These are phyloP conservation scores for Apiotrichum siamense DNA, from an alignment of 1,284 basidiomycete species.

Conservation along the genomic window DNA sequence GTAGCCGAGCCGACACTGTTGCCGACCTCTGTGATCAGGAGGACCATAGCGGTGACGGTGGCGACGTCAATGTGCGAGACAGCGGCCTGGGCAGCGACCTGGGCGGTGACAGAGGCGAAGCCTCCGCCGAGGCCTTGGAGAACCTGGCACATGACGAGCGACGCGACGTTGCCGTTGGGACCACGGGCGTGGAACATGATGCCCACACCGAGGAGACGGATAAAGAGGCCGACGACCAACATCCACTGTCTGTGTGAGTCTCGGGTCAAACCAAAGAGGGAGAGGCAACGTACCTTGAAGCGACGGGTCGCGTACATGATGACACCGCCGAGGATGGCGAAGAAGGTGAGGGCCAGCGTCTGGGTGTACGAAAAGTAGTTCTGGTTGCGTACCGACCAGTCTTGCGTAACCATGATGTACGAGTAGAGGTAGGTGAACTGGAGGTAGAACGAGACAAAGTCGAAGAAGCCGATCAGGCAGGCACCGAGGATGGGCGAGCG, in stretches of 20 bases:
- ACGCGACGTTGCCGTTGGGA: constrained; percentile 52
- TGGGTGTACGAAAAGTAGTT: constrained; percentile 44
- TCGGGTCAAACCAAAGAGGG: neutral
- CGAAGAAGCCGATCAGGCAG: constrained; percentile 61
- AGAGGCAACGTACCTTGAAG: constrained; percentile 44
- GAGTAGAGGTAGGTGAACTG: constrained; percentile 42
- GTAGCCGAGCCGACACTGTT: constrained; percentile 52
- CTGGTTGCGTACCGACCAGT: constrained; percentile 34
- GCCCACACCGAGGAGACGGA: constrained; percentile 63
- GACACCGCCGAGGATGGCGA: constrained; percentile 48
- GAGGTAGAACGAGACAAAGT: constrained; percentile 58
- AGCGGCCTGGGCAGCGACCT: constrained; percentile 71
- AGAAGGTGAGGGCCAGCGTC: constrained; percentile 47
- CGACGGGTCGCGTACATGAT: constrained; percentile 47
- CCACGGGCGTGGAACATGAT: constrained; percentile 68
- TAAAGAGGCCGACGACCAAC: constrained; percentile 59
- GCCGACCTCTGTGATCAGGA: constrained; percentile 58
- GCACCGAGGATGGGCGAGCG: constrained; percentile 60
- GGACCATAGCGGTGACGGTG: constrained; percentile 70
- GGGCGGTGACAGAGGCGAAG: constrained; percentile 61
- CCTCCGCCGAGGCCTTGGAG: constrained; percentile 52
- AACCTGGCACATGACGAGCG: constrained; percentile 55
- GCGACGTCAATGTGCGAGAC: constrained; percentile 72
- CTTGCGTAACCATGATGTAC: constrained; percentile 40
- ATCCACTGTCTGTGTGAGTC: constrained; percentile 50